These are phyloP conservation scores for Sclerotinia glacialis DNA, from an alignment of 2,329 filamentous ascomycete genomes.

Conservation along the genomic window DNA sequence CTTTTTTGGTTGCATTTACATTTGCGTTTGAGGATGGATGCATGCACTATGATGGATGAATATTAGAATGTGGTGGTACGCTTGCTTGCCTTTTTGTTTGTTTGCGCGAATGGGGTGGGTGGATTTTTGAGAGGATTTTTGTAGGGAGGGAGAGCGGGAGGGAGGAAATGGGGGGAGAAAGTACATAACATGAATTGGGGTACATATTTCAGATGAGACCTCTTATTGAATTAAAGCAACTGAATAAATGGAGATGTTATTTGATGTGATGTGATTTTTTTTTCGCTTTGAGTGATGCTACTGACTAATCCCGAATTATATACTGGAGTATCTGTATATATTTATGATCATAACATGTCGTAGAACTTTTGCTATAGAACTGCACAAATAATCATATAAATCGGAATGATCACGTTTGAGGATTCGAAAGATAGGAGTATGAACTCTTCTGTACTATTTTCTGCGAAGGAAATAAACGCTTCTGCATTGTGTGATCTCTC, in stretches of 20 bases:
- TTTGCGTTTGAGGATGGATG: neutral
- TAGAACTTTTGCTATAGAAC: no score
- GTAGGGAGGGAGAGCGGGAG: no score
- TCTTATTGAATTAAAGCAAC: neutral
- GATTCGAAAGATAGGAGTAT: no score
- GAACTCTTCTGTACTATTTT: no score
- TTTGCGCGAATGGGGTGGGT: neutral
- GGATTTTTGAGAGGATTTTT: neutral
- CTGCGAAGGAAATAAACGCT: no score
- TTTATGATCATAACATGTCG: no score
- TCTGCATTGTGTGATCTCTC: no score
- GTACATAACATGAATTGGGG: neutral
- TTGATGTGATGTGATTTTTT: neutral
- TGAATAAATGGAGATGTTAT: neutral
- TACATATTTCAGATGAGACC: neutral
- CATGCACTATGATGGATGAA: neutral
- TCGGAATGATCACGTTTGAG: no score
- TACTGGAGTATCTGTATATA: neutral
- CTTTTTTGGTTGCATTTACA: constrained; percentile 5
- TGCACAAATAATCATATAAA: no score
- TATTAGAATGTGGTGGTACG: neutral
- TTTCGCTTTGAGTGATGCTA: neutral
- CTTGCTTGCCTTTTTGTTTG: neutral
- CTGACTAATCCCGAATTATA: no score
- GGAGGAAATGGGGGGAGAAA: no score